Base-by-base conservation (phyloP, 75 land plant genomes). In the Larix kaempferi region DNA sequence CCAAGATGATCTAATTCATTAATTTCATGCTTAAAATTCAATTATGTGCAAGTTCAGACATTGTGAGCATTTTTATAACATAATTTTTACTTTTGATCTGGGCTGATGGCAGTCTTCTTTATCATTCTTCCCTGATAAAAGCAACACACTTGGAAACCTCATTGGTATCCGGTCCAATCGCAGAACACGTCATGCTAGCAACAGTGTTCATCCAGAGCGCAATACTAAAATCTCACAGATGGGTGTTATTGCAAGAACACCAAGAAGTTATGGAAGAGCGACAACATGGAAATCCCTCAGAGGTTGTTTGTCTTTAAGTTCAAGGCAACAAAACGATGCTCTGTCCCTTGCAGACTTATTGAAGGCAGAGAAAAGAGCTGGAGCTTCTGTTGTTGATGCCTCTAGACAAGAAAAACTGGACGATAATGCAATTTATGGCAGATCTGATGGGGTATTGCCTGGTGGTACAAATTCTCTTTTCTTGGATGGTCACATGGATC, bases 91-190 rank as follows among this genome's bases (percentile, higher is more conserved):
- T 33, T 49, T 49, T 49, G 54, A 2, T 49, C 0, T 65, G n/a
- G 6, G 17, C 8, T 35, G 6, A n/a, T 69, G 52, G 23, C 54
- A 69, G 73, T 69, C 73, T 69, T n/a, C 54, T 21, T 3, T 37
- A 19, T 69, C 73, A 5, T 69, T 67, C 71, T 67, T 69, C 72
- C 41, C 2, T 41, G 72, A 69, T 21, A 41, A 39, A 39, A 69
- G 72, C 41, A 44, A 21, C 72, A 41, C 72, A 17, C 72, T 41
- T 69, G 52, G 72, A 69, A 69, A 22, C 72, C 72, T 41, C 23
- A 69, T 69, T 69, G 72, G 72, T 2, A n/a, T 69, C 4, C 16
- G 52, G 22, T n/a, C 23, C n/a, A 22, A 69, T 41, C n/a, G 52
- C 44, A 69, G 52, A 37, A n/a, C 72, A 19, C 52, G 13, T 1